Base-by-base conservation (phyloP, 495 filamentous ascomycete species). In the Pyronema domesticum region DNA sequence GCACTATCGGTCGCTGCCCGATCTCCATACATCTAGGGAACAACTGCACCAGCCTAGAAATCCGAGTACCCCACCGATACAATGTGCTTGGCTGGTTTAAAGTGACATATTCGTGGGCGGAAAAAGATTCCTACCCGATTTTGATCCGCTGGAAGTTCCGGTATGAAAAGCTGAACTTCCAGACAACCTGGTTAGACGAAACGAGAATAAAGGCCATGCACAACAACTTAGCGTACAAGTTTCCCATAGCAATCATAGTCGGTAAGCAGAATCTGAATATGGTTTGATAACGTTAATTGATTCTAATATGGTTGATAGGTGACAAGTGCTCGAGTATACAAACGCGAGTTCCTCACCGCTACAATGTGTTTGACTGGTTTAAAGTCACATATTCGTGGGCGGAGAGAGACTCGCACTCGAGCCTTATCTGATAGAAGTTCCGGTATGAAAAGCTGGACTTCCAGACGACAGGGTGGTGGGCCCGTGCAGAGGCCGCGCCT, bases 151-250 rank as follows among this genome's bases (percentile, higher is more conserved):
- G 74, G 56, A 80, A 74, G 57, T 72, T 82, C n/a, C 76, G 86
- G 5, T 74, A 89, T 18, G 79, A 94, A 65, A 88, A 89, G 58
- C n/a, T n/a, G n/a, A n/a, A n/a, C n/a, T n/a, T n/a, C n/a, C n/a
- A n/a, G n/a, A n/a, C n/a, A n/a, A n/a, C n/a, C n/a, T n/a, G n/a
- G n/a, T n/a, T n/a, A n/a, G 65, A 71, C 0, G 65, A 58, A 3
- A 54, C 58, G 0, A 60, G 56, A 11, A 62, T 73, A 1, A 61
- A 60, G 6, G 65, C 71, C 3, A 61, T 79, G 19, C 40, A 60
- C 1, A 66, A 64, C 11, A 73, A 70, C 44, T 64, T 67, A 57
- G 23, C 64, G 0, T 43, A 50, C 0, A 64, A 69, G 3, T 44
- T 66, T 7, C 72, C 80, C 0, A 58, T 85, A 17, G 76, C 70